These are phyloP conservation scores for Platanthera zijinensis DNA, from an alignment of 106 monocot species.

Conservation along the genomic window DNA sequence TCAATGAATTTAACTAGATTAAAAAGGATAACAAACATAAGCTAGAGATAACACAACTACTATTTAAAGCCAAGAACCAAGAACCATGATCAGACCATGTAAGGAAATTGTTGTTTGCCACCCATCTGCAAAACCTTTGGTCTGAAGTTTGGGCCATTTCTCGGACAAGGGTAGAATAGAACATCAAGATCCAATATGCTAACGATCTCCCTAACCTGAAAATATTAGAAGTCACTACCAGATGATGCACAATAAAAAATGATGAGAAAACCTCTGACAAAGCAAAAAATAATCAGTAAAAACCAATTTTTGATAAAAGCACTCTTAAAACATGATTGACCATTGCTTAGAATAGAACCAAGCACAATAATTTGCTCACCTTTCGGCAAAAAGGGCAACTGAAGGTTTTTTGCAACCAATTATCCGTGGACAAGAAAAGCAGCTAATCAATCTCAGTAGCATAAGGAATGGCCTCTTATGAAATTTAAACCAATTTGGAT, in stretches of 20 bases:
- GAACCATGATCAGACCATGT: slow-evolving; percentile 54
- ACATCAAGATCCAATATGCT: slow-evolving; percentile 87
- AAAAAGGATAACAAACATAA: not conserved
- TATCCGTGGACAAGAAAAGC: slow-evolving; percentile 15
- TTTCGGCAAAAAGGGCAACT: slow-evolving; percentile 98
- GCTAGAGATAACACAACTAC: not conserved
- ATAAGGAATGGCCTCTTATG: not conserved
- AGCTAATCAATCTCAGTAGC: slow-evolving; percentile 6
- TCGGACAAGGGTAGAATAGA: slow-evolving; percentile 89
- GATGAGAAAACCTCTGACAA: not conserved
- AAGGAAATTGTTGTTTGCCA: slow-evolving; percentile 93
- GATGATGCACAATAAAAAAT: slow-evolving; percentile 4
- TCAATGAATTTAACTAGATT: not conserved
- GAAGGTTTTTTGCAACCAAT: slow-evolving; percentile 22
- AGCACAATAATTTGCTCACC: slow-evolving; percentile 29
- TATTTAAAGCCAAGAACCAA: not conserved
- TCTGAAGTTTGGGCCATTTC: slow-evolving; percentile 86
- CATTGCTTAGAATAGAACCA: not conserved
- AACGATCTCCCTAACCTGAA: slow-evolving; percentile 91
- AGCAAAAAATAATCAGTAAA: not conserved
- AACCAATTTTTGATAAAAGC: not conserved
- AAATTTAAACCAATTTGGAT: not conserved
- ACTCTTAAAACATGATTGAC: not conserved
- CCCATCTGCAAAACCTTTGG: slow-evolving; percentile 79
- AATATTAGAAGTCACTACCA: slow-evolving; percentile 7